Conservation (phyloP, 768 basidiomycete species). For the Kwoniella bestiolae region DNA sequence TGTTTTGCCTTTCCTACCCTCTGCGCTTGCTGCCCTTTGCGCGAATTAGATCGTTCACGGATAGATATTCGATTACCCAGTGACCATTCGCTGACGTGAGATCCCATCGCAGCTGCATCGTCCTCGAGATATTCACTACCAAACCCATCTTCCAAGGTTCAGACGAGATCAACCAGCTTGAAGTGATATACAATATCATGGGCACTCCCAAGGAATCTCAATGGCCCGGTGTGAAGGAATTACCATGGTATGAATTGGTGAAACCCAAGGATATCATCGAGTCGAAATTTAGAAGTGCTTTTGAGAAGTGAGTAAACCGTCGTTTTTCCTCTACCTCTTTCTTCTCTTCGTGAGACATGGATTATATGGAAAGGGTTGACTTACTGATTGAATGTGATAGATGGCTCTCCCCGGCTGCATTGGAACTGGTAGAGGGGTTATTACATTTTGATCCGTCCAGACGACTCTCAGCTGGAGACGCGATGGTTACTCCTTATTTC, state of each 20-base stretch:
- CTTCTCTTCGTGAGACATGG: too few relatives aligned
- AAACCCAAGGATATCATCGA: constrained; percentile 77
- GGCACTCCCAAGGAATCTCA: constrained; percentile 79
- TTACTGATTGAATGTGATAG: constrained; percentile 58
- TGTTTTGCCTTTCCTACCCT: too few relatives aligned
- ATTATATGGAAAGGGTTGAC: too few relatives aligned
- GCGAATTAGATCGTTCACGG: too few relatives aligned
- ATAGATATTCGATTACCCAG: too few relatives aligned
- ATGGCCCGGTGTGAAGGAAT: constrained; percentile 78
- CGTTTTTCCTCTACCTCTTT: background rate
- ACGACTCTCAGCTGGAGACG: constrained; percentile 76
- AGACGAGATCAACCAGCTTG: constrained; percentile 96
- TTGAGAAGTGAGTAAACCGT: constrained; percentile 69
- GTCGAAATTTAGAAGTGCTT: constrained; percentile 80
- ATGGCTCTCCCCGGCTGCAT: constrained; percentile 81
- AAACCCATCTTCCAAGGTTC: constrained; percentile 97
- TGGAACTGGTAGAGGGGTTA: constrained; percentile 83
- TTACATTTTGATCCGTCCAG: constrained; percentile 78
- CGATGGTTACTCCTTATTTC: constrained; percentile 84
- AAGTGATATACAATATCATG: constrained; percentile 85
- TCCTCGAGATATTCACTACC: constrained; percentile 94
- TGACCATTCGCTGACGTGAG: background rate
- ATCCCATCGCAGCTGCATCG: constrained; percentile 75
- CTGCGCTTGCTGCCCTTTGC: too few relatives aligned
- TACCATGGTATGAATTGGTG: constrained; percentile 99